Evolutionary conservation across 148 eudicot genomes (phyloP), one percentile per base, ranked within the genome.

Genomic region (Talinum fruticosum): DNA sequence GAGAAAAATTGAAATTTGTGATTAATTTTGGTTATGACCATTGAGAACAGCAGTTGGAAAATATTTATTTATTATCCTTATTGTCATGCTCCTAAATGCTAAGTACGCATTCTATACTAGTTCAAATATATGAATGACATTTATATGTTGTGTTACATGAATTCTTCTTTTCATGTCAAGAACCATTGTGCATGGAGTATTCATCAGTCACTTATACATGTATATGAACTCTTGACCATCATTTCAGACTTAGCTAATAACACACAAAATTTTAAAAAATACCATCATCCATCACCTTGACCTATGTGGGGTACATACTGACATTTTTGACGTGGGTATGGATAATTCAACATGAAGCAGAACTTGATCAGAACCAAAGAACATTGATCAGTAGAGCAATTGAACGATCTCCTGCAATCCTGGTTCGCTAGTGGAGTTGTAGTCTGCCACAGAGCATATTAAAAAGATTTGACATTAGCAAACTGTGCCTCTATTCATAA

Each of bases 401-500:
- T 54, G 67, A 53, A 18, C 54, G 68, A 21, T 16, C 28, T 33
- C 28, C 53, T 4, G 62, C n/a, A n/a, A n/a, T n/a, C n/a, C n/a
- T n/a, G n/a, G 59, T 71, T 69, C 66, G 51, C 76, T 80, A 86
- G 38, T 84, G 82, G 80, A 87, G 77, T 29, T 82, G 84, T 76
- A 87, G 74, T 83, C 89, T 87, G 78, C 75, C 44, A 38, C 16
- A 72, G 24, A 21, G 29, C 64, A 59, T 59, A 72, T 62, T 37
- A 21, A 44, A 19, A 30, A 24, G 74, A 53, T 62, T n/a, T 29
- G 65, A 72, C 10, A 74, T 14, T 30, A 44, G 73, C 28, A 71
- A 29, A 57, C 29, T 6, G 45, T 34, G 29, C 5, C 35, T 73
- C 65, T 30, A 49, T 21, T 51, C 5, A 49, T 18, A 51, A 24